Percentiles rank a stretch among this genome's conserved stretches.
phyloP scores from a whole-genome alignment of 169 alveolate species.

The Theileria annulata region DNA sequence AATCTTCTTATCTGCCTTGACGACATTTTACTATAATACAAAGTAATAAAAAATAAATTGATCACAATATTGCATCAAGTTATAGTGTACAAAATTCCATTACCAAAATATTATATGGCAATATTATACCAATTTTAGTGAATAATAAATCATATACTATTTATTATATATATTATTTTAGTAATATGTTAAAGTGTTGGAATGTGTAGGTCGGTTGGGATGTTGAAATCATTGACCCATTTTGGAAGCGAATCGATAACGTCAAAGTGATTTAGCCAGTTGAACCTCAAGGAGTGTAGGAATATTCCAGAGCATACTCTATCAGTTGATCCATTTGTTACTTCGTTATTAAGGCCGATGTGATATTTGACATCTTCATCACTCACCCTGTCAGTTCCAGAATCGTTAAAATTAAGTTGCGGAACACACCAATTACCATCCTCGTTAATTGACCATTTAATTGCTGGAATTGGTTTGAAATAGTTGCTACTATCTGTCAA shows the following conservation, averaged over 20 bases:
- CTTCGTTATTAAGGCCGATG: slow-evolving; percentile 9
- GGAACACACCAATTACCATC: slow-evolving; percentile 38
- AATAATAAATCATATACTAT: too few relatives aligned
- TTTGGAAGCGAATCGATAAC: slow-evolving; percentile 39
- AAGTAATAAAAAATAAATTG: neutral
- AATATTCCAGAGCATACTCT: slow-evolving; percentile 73
- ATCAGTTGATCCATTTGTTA: neutral
- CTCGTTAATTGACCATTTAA: slow-evolving; percentile 53
- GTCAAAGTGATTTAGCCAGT: slow-evolving; percentile 58
- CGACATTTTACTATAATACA: slow-evolving; percentile 39
- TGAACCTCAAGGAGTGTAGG: slow-evolving; percentile 73
- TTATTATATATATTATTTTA: neutral
- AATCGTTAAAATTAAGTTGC: slow-evolving; percentile 16
- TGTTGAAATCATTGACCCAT: slow-evolving; percentile 51
- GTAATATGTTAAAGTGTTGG: neutral
- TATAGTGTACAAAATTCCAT: neutral
- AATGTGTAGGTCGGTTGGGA: neutral
- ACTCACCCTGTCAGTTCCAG: neutral
- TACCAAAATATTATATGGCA: too few relatives aligned
- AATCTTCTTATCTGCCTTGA: slow-evolving; percentile 48
- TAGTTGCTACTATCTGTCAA: slow-evolving; percentile 56
- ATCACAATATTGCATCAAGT: neutral
- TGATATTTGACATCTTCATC: slow-evolving; percentile 13
- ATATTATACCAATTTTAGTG: too few relatives aligned
- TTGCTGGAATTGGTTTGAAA: slow-evolving; percentile 52